These are phyloP conservation scores for Colletotrichum neosansevieriae DNA, from an alignment of 2,329 filamentous ascomycete species.

Conservation along the genomic window DNA sequence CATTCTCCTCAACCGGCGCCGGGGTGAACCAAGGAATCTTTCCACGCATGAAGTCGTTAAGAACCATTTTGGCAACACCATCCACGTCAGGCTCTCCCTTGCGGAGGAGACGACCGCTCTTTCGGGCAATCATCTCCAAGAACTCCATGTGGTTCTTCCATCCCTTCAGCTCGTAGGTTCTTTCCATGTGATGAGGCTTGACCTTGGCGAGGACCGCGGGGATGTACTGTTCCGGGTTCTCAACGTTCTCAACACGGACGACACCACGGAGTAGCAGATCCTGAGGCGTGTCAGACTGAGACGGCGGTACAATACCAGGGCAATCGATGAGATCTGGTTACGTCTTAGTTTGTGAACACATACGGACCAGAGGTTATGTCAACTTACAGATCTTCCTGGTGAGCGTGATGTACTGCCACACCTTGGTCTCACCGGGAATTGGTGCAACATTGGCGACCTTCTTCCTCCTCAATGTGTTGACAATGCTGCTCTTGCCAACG, in stretches of 20 bases:
- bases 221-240: slow-evolving; percentile 94
- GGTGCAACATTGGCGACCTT: slow-evolving; percentile 94
- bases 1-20: slow-evolving; percentile 71
- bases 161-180: slow-evolving; percentile 89
- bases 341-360: background rate
- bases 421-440: slow-evolving; percentile 96
- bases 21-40: slow-evolving; percentile 97
- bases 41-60: slow-evolving; percentile 95
- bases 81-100: slow-evolving; percentile 96
- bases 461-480: slow-evolving; percentile 95
- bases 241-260: slow-evolving; percentile 94
- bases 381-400: slow-evolving; percentile 82
- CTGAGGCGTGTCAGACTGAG: slow-evolving; percentile 82
- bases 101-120: slow-evolving; percentile 86
- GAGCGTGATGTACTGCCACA: slow-evolving; percentile 97
- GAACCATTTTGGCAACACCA: slow-evolving; percentile 94
- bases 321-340: slow-evolving; percentile 84
- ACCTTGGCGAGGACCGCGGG: slow-evolving; percentile 81
- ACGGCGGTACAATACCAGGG: slow-evolving; percentile 94
- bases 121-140: slow-evolving; percentile 86
- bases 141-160: slow-evolving; percentile 85
- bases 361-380: too few relatives aligned
- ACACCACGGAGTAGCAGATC: slow-evolving; percentile 92
- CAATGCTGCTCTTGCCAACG: slow-evolving; percentile 95
- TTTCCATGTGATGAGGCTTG: slow-evolving; percentile 88